Evolutionary conservation across 2,329 filamentous ascomycete genomes (phyloP).

Genomic region (Lasiodiplodia sp.): DNA sequence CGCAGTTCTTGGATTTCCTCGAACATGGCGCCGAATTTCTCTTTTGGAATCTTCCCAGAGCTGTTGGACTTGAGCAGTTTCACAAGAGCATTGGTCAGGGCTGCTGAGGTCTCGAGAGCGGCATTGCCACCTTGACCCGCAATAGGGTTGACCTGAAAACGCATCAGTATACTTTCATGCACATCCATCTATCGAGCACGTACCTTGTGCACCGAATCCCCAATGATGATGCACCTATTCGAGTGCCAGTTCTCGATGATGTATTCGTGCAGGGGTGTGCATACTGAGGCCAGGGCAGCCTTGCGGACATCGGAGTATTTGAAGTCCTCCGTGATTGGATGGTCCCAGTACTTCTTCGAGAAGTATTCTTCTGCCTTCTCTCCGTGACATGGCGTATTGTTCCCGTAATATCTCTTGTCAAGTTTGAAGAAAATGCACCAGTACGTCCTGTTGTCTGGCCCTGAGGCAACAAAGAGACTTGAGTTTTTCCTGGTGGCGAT

Average conservation of each 20-base stretch:
- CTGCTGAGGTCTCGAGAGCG: slow-evolving; percentile 35
- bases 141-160: slow-evolving; percentile 31
- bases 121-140: slow-evolving; percentile 36
- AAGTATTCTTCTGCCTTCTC: slow-evolving; percentile 41
- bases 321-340: slow-evolving; percentile 38
- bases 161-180: background rate
- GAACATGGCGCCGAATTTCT: background rate
- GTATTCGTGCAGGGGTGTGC: slow-evolving; percentile 47
- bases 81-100: slow-evolving; percentile 29
- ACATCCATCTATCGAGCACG: background rate
- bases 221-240: slow-evolving; percentile 49
- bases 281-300: slow-evolving; percentile 32
- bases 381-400: slow-evolving; percentile 41
- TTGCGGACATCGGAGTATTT: slow-evolving; percentile 48
- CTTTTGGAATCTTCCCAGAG: background rate
- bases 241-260: slow-evolving; percentile 50
- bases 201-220: slow-evolving; percentile 54
- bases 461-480: slow-evolving; percentile 33
- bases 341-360: slow-evolving; percentile 37
- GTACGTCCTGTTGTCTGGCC: slow-evolving; percentile 34
- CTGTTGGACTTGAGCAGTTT: background rate
- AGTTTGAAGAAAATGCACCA: slow-evolving; percentile 39
- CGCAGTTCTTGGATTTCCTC: background rate
- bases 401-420: slow-evolving; percentile 34
- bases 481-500: slow-evolving; percentile 30